Conservation (phyloP, 2,329 filamentous ascomycete species). For the Furcasterigmium sp. region DNA sequence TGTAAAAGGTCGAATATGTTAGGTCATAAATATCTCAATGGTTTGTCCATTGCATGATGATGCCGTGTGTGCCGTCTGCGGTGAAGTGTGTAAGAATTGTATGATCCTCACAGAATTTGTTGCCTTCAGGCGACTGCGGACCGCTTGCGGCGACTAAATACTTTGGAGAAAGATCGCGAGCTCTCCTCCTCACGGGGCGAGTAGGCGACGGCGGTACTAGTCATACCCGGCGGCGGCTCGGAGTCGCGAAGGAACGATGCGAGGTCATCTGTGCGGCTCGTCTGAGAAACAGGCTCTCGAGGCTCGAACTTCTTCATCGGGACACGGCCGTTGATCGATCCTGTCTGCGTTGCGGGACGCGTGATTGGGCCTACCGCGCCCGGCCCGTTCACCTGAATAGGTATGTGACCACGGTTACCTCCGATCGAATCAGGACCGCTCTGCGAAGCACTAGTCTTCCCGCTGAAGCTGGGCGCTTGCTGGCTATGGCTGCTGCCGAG, state of each 20-base stretch:
- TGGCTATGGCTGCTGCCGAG: constrained; percentile 21
- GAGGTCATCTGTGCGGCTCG: constrained; percentile 57
- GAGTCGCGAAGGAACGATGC: constrained; percentile 69
- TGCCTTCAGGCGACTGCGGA: constrained; percentile 22
- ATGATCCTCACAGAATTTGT: neutral
- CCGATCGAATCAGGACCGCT: constrained; percentile 20
- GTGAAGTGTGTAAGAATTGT: neutral
- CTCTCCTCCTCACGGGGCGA: constrained; percentile 14
- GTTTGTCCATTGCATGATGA: too few relatives aligned
- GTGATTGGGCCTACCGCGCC: constrained; percentile 10
- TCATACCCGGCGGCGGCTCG: constrained; percentile 48
- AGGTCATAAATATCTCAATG: too few relatives aligned
- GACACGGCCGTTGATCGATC: constrained; percentile 31
- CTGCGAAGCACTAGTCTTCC: constrained; percentile 17
- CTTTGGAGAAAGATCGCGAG: constrained; percentile 36
- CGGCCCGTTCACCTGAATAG: constrained; percentile 47
- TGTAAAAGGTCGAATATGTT: too few relatives aligned
- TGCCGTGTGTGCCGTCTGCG: too few relatives aligned
- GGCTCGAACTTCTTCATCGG: constrained; percentile 56
- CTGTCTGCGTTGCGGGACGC: neutral
- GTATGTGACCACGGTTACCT: constrained; percentile 38
- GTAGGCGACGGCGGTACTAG: constrained; percentile 17
- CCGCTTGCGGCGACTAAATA: constrained; percentile 48
- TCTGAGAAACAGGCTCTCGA: constrained; percentile 40
- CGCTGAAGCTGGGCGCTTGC: constrained; percentile 10